Evolutionary conservation across 2,329 filamentous ascomycete genomes (phyloP), one percentile per base, ranked within the genome.

Genomic region (Raffaelea albimanens): DNA sequence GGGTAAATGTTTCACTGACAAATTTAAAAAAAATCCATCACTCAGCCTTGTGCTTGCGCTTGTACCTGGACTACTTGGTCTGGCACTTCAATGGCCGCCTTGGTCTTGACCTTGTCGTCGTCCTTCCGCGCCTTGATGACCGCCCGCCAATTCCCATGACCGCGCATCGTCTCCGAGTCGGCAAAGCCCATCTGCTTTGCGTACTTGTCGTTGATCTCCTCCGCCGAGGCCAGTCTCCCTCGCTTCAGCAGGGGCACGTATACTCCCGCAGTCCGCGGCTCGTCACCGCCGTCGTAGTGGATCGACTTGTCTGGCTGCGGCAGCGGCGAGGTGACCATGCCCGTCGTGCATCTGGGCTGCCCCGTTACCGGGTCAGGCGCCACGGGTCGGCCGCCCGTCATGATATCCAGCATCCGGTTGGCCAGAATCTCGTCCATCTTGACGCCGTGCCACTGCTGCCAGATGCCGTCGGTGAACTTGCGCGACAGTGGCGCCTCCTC

Each of bases 361-460:
- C 7, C 25, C 7, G 25, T 29, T 13, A 40, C 69, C 58, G 42
- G 73, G 68, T 59, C 77, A 74, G 50, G 66, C 68, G 48, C 65
- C 44, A 50, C 36, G 48, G 44, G 44, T 43, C 48, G 18, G 47
- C 22, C 47, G 38, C 43, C 38, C 29, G 72, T 66, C 8, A 79
- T 67, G 40, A 83, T 65, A 57, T 86, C 78, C 50, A 97, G 69
- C 44, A 98, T 67, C 55, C 80, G 78, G 50, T 78, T 82, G 0
- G 87, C 81, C 48, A 98, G 71, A 45, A 95, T 70, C 71, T 97
- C 93, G 58, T 97, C 89, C 55, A 97, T 86, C 71, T 95, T 95
- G 46, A 78, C 73, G 59, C 82, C 78, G 50, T 87, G 78, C 91
- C 93, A 98, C 20, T 81, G 68, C 51, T 76, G 72, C 93, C 93